Evolutionary conservation across 495 filamentous ascomycete genomes (phyloP), one percentile per base, ranked within the genome.

Genomic region (Hypoxylon lienhwacheense): DNA sequence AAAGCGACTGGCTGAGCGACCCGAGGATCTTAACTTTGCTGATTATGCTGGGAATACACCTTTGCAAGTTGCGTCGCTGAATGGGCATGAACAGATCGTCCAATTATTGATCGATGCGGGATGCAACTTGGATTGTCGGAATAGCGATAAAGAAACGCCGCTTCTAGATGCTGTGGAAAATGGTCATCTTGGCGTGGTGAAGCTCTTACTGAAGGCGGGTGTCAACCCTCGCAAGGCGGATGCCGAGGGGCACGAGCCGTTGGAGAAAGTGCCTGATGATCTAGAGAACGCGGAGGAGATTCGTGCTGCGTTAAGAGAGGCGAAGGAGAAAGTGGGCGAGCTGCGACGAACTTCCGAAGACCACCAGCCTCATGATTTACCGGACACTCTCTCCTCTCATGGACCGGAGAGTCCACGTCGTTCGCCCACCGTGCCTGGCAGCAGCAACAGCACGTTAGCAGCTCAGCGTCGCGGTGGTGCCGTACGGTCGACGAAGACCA

Each of bases 151-250:
- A 65, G 93, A 98, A 56, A 96, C 93, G 0, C 95, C 93, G 14
- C 77, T 98, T 24, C 87, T 97, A 32, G 93, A 98, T 75, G 93
- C 93, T 0, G 88, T 96, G 20, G 92, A 97, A 59, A 97, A 97
- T 64, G 87, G 90, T 1, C 89, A 97, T 64, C 66, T 95, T 3
- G 89, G 86, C n/a, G 90, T 97, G 7, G 90, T 98, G 14, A 88
- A 85, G 64, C 75, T 95, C 7, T 70, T 97, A 20, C 78, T 98
- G 6, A 82, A 86, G 24, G 88, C 88, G 16, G 90, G 91, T 22
- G 90, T 91, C 4, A 91, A 98, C 60, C 95, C 93, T 14, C 85
- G 88, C 32, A 86, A 87, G 49, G 81, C 89, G 11, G 96, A 97
- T 66, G 83, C 84, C 1, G 85, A 89, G 59, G 93, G 93, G 4